Conservation (phyloP, 192 early-diverging fungal genomes). For the Coemansia sp. region DNA sequence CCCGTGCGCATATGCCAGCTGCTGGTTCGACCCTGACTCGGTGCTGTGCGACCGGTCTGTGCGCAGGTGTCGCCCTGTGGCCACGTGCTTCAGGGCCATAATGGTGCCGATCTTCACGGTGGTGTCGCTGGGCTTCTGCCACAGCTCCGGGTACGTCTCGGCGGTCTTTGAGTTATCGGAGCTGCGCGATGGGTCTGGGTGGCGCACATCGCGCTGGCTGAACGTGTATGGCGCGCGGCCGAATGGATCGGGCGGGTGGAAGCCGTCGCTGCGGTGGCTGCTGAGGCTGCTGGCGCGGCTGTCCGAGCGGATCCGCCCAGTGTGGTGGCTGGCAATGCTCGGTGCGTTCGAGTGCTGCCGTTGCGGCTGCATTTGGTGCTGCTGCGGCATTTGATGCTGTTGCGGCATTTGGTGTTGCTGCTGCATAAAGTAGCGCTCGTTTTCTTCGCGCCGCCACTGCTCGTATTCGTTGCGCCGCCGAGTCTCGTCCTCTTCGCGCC, state of each 20-base stretch:
- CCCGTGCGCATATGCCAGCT: slow-evolving; percentile 55
- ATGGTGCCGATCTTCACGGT: slow-evolving; percentile 53
- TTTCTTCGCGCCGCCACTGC: slow-evolving; percentile 25
- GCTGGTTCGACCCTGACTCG: slow-evolving; percentile 56
- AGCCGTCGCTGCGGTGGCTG: slow-evolving; percentile 24
- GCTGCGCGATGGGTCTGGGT: slow-evolving; percentile 40
- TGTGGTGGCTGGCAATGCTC: slow-evolving; percentile 9
- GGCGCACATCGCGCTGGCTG: slow-evolving; percentile 27
- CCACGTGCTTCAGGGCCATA: slow-evolving; percentile 60
- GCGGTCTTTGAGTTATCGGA: slow-evolving; percentile 41
- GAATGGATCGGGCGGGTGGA: slow-evolving; percentile 38
- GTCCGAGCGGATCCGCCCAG: slow-evolving; percentile 20
- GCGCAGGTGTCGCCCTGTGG: slow-evolving; percentile 57
- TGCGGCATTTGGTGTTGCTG: background rate
- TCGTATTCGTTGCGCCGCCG: slow-evolving; percentile 30
- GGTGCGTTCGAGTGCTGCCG: slow-evolving; percentile 8
- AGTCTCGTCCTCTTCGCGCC: slow-evolving; percentile 35
- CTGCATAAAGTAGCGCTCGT: background rate
- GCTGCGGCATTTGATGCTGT: slow-evolving; percentile 4
- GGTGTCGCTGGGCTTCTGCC: slow-evolving; percentile 37
- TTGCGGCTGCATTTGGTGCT: background rate
- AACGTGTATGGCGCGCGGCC: slow-evolving; percentile 35
- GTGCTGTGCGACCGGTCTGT: slow-evolving; percentile 50
- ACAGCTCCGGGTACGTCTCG: slow-evolving; percentile 42
- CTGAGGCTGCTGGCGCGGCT: slow-evolving; percentile 21